These are phyloP conservation scores for Chloranthus sessilifolius DNA, from an alignment of 164 flowering plant genomes.

Conservation along the genomic window DNA sequence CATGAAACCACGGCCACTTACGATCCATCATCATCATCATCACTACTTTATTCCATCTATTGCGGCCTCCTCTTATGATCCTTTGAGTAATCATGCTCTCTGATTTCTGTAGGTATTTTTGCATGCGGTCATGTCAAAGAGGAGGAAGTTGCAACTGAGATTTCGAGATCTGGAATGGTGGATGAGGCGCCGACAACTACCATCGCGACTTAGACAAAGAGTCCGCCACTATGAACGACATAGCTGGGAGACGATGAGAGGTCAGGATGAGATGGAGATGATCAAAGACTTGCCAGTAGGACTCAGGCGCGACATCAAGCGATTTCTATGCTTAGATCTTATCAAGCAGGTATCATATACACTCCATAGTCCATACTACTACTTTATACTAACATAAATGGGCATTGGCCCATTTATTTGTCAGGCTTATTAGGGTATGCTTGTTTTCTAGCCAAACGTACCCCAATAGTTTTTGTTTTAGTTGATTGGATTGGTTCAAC, in stretches of 20 bases:
- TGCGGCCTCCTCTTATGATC: no score
- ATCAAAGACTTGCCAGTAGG: conserved; percentile 90
- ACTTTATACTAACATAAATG: no score
- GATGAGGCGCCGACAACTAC: conserved; percentile 89
- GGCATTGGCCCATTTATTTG: no score
- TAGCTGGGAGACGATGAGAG: conserved; percentile 79
- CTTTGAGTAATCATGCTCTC: no score
- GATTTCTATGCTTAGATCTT: conserved; percentile 78
- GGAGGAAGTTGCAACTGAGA: conserved; percentile 78
- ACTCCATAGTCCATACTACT: neutral
- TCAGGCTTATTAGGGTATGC: no score
- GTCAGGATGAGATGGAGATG: conserved; percentile 86
- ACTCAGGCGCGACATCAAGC: conserved; percentile 86
- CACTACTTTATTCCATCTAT: no score
- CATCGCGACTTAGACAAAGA: conserved; percentile 65
- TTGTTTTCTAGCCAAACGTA: no score
- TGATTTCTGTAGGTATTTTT: conserved; percentile 77
- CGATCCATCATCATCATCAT: no score
- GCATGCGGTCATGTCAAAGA: conserved; percentile 89
- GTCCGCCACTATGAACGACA: conserved; percentile 87
- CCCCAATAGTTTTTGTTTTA: no score
- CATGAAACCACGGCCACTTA: no score
- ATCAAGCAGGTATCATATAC: conserved; percentile 55
- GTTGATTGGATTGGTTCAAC: no score
- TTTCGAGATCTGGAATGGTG: conserved; percentile 95